Evolutionary conservation across 2,329 filamentous ascomycete species (phyloP).

Genomic region (Calonectria montana): DNA sequence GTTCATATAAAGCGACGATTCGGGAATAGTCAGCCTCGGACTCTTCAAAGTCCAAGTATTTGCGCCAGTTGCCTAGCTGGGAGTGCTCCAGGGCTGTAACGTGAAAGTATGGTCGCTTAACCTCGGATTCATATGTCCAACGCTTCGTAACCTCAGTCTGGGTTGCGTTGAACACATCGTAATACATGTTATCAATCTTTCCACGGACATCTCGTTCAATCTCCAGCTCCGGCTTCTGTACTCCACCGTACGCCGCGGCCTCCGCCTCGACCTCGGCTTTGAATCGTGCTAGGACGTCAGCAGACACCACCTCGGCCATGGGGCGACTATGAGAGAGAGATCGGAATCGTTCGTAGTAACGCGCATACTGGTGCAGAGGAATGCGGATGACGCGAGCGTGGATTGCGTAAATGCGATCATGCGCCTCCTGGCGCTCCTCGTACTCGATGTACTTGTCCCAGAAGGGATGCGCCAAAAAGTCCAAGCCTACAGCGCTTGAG

Average conservation of each 20-base stretch:
- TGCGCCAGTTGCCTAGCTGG: constrained; percentile 91
- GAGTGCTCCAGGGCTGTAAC: constrained; percentile 90
- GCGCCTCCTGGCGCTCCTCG: constrained; percentile 87
- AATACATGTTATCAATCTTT: constrained; percentile 83
- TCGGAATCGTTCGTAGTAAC: constrained; percentile 93
- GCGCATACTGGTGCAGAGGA: constrained; percentile 94
- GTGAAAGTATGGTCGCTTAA: constrained; percentile 97
- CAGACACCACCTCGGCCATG: constrained; percentile 76
- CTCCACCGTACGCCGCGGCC: constrained; percentile 61
- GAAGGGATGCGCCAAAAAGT: constrained; percentile 94
- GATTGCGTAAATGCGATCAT: constrained; percentile 87
- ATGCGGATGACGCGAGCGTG: constrained; percentile 86
- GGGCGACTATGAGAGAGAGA: constrained; percentile 79
- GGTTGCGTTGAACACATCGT: constrained; percentile 82
- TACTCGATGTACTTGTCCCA: constrained; percentile 99
- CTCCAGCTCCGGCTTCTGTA: constrained; percentile 77
- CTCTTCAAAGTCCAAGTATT: constrained; percentile 97
- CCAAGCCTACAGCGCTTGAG: constrained; percentile 84
- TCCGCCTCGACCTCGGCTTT: constrained; percentile 79
- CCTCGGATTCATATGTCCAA: constrained; percentile 94
- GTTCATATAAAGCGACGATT: constrained; percentile 88
- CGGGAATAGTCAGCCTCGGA: constrained; percentile 80
- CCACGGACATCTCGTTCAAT: constrained; percentile 84
- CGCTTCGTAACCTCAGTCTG: constrained; percentile 91
- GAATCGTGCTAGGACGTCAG: constrained; percentile 75